phyloP scores from a whole-genome alignment of 345 rosid genomes.

The Conringia planisiliqua region DNA sequence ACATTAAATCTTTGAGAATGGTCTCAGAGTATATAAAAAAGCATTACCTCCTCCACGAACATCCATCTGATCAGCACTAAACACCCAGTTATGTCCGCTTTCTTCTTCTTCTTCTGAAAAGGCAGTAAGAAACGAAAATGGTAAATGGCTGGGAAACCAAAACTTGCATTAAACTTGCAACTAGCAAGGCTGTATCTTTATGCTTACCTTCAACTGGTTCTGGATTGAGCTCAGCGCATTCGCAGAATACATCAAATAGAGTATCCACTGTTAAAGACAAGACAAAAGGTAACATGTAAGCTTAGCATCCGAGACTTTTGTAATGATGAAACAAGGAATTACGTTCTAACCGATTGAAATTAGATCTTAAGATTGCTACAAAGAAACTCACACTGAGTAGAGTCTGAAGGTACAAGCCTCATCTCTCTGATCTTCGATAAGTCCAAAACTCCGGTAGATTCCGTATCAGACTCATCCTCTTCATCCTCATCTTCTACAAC shows the following conservation, averaged over 20 bases:
- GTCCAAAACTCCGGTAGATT: constrained; percentile 47
- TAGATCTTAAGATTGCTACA: neutral
- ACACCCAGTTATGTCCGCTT: constrained; percentile 62
- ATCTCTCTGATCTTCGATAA: constrained; percentile 72
- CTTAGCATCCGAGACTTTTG: neutral
- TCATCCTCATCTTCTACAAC: constrained; percentile 58
- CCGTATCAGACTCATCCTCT: constrained; percentile 67
- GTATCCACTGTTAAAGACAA: constrained; percentile 62
- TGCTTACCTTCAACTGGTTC: constrained; percentile 73
- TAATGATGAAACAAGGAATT: neutral
- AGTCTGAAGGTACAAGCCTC: constrained; percentile 93
- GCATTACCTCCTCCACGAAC: constrained; percentile 47
- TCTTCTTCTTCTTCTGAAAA: constrained; percentile 41
- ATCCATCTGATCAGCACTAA: constrained; percentile 75
- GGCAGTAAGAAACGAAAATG: neutral
- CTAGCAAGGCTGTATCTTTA: neutral
- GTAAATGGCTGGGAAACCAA: neutral
- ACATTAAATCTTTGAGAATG: neutral
- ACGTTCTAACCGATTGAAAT: neutral
- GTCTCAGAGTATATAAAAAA: neutral
- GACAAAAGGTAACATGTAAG: neutral
- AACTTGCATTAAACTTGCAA: neutral
- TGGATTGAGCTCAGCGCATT: constrained; percentile 94
- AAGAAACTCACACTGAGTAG: constrained; percentile 54
- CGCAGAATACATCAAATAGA: constrained; percentile 76